phyloP scores from a whole-genome alignment of 345 rosid species.

The Moricandia moricandioides region DNA sequence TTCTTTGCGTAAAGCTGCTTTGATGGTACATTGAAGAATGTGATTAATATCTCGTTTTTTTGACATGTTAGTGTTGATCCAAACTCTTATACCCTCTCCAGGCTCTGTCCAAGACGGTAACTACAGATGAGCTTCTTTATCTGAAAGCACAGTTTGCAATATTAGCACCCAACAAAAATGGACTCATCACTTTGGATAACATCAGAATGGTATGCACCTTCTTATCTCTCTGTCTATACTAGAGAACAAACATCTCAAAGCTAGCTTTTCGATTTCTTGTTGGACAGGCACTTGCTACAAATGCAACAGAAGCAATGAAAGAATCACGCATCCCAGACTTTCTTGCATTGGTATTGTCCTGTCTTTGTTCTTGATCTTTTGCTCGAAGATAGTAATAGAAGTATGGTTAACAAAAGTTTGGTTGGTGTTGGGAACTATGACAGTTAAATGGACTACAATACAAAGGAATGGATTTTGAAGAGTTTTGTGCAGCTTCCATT shows the following conservation, averaged over 20 bases:
- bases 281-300: constrained; percentile 70
- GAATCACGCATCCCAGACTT: constrained; percentile 80
- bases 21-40: constrained; percentile 57
- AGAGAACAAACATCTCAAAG: constrained; percentile 23
- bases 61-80: not conserved
- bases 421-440: constrained; percentile 22
- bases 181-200: constrained; percentile 66
- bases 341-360: constrained; percentile 41
- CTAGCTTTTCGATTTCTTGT: constrained; percentile 7
- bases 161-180: constrained; percentile 67
- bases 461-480: constrained; percentile 93
- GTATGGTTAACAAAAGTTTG: not conserved
- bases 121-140: constrained; percentile 59
- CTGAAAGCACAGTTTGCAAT: constrained; percentile 72
- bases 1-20: constrained; percentile 84
- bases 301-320: constrained; percentile 88
- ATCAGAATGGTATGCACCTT: constrained; percentile 52
- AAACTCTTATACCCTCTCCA: constrained; percentile 35
- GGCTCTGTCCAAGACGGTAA: constrained; percentile 88
- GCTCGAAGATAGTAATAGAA: not conserved
- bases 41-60: no score
- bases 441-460: constrained; percentile 83
- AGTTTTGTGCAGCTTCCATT: constrained; percentile 91
- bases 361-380: no score
- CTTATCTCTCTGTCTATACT: not conserved